Conservation (phyloP, 176 grass and related monocot genomes). For the Avena atlantica region DNA sequence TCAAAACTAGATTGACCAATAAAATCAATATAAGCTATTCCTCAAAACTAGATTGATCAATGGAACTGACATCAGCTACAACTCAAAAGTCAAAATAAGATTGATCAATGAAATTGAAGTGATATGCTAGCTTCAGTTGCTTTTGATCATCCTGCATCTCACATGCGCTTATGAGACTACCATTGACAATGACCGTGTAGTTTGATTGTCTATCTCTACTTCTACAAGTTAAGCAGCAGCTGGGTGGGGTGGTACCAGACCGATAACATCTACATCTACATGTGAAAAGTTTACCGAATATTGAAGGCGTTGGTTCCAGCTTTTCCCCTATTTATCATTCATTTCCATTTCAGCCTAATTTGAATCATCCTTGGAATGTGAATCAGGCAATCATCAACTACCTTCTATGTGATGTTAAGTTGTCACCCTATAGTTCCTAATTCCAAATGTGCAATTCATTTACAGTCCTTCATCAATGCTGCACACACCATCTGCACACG, state of each 20-base stretch:
- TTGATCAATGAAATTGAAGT: background rate
- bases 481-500: background rate
- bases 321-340: slow-evolving; percentile 12
- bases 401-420: background rate
- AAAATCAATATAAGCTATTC: background rate
- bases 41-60: background rate
- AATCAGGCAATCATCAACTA: slow-evolving; percentile 11
- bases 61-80: slow-evolving; percentile 1
- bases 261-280: background rate
- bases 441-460: slow-evolving; percentile 2
- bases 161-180: slow-evolving; percentile 9
- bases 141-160: slow-evolving; percentile 2
- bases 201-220: slow-evolving; percentile 31
- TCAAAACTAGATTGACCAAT: background rate
- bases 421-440: background rate
- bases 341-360: background rate
- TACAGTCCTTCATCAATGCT: background rate
- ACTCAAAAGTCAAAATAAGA: background rate
- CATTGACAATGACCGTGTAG: background rate
- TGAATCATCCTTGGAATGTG: slow-evolving; percentile 2
- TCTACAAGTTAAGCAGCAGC: background rate
- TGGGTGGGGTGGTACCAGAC: background rate
- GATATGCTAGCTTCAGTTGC: background rate
- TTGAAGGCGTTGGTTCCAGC: background rate
- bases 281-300: slow-evolving; percentile 12